These are phyloP conservation scores for Albugo laibachii DNA, from an alignment of 352 stramenopile genomes.

Conservation along the genomic window DNA sequence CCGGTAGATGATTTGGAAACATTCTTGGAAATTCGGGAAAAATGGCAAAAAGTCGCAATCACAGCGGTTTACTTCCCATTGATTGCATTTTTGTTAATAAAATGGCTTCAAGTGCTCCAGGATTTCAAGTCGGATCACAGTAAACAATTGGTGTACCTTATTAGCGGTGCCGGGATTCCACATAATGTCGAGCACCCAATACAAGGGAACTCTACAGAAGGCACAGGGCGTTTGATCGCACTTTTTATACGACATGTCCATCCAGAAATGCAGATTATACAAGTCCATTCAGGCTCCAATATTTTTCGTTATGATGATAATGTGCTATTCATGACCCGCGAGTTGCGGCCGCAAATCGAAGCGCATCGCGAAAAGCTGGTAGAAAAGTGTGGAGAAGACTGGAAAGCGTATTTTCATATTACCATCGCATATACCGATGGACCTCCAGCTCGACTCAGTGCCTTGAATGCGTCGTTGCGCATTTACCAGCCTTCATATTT, in stretches of 20 bases:
- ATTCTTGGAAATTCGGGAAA: conserved; percentile 28
- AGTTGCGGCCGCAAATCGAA: conserved; percentile 88
- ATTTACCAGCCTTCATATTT: conserved; percentile 91
- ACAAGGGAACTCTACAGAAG: conserved; percentile 91
- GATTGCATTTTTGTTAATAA: conserved; percentile 83
- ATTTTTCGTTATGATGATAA: conserved; percentile 94
- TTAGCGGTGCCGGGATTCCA: conserved; percentile 89
- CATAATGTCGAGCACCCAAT: conserved; percentile 84
- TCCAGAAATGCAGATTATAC: conserved; percentile 83
- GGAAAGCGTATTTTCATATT: conserved; percentile 88
- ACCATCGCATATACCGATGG: conserved; percentile 95
- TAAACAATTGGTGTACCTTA: conserved; percentile 89
- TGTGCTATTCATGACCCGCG: conserved; percentile 91
- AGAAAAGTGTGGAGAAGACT: conserved; percentile 77
- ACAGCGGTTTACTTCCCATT: conserved; percentile 90
- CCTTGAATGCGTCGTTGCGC: conserved; percentile 89
- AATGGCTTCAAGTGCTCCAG: conserved; percentile 74
- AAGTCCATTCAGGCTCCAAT: conserved; percentile 91
- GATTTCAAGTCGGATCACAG: conserved; percentile 60
- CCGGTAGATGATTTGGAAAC: conserved; percentile 22
- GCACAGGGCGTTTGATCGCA: conserved; percentile 82
- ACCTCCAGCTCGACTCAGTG: conserved; percentile 86
- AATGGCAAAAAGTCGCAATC: conserved; percentile 52
- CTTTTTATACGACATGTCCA: conserved; percentile 86
- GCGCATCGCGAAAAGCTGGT: conserved; percentile 87